Evolutionary conservation across 1,139 yeast genomes (phyloP).

Genomic region (Suhomyces guaymorum): DNA sequence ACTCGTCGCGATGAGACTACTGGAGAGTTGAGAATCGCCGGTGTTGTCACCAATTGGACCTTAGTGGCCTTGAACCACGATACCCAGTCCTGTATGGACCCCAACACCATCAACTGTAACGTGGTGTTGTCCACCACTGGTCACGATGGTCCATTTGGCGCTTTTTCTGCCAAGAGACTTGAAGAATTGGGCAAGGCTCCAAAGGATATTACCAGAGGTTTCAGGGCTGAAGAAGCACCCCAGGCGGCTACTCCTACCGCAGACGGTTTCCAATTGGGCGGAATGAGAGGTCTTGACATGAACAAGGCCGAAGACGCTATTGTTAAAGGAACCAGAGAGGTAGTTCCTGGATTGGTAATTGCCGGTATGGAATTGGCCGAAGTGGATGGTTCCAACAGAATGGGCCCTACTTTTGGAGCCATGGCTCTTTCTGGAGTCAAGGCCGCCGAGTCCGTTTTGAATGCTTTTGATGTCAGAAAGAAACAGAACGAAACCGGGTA

Average conservation of each 20-base stretch:
- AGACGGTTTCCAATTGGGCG: slow-evolving; percentile 54
- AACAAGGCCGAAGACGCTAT: slow-evolving; percentile 76
- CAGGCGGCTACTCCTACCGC: slow-evolving; percentile 22
- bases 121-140: slow-evolving; percentile 75
- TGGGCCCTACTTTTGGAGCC: slow-evolving; percentile 87
- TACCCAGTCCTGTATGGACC: slow-evolving; percentile 82
- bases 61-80: slow-evolving; percentile 75
- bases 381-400: slow-evolving; percentile 74
- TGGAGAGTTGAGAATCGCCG: slow-evolving; percentile 67
- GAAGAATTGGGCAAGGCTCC: slow-evolving; percentile 34
- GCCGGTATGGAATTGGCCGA: slow-evolving; percentile 85
- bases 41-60: slow-evolving; percentile 85
- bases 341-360: slow-evolving; percentile 69
- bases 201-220: slow-evolving; percentile 22
- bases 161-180: slow-evolving; percentile 63
- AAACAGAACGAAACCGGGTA: slow-evolving; percentile 33
- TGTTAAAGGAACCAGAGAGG: slow-evolving; percentile 69
- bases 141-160: slow-evolving; percentile 85
- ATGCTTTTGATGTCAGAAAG: slow-evolving; percentile 52
- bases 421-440: slow-evolving; percentile 77
- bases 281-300: slow-evolving; percentile 82
- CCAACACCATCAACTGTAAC: slow-evolving; percentile 74
- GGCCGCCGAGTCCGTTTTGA: slow-evolving; percentile 66
- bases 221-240: slow-evolving; percentile 17
- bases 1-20: slow-evolving; percentile 60